phyloP scores from a whole-genome alignment of 1,284 basidiomycete species.

The Peniophora sp. region DNA sequence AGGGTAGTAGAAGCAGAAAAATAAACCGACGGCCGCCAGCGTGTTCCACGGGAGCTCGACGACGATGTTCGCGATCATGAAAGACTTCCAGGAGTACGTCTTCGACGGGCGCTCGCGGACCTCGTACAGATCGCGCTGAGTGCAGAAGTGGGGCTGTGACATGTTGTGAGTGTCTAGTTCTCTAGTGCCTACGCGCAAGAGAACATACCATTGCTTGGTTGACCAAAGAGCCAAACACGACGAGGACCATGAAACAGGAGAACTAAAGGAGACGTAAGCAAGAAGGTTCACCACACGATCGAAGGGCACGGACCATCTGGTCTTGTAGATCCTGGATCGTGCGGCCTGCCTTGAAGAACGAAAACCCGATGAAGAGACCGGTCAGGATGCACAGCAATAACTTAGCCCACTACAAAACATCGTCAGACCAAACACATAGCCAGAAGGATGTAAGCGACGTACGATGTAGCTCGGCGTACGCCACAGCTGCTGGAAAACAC shows the following conservation, averaged over 20 bases:
- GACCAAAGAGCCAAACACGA: conserved; percentile 35
- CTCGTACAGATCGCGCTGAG: conserved; percentile 48
- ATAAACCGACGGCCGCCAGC: conserved; percentile 46
- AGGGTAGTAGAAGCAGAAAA: conserved; percentile 66
- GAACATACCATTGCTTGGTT: conserved; percentile 46
- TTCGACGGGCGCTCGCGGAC: conserved; percentile 59
- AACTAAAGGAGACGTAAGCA: conserved; percentile 13
- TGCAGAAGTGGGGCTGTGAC: conserved; percentile 20
- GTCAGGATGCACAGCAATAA: conserved; percentile 45
- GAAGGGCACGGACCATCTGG: conserved; percentile 28
- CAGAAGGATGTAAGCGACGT: too few species aligned
- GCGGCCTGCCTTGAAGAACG: conserved; percentile 62
- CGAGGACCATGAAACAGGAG: conserved; percentile 37
- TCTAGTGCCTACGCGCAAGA: too few species aligned
- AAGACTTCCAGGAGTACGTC: conserved; percentile 78
- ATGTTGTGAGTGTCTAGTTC: too few species aligned
- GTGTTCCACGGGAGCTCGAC: conserved; percentile 64
- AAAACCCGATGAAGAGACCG: conserved; percentile 61
- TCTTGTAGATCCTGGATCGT: conserved; percentile 72
- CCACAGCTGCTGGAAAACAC: neutral
- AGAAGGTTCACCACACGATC: neutral
- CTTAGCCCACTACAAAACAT: conserved; percentile 58
- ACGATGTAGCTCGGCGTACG: neutral
- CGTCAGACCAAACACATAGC: too few species aligned
- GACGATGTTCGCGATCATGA: conserved; percentile 53